These are phyloP conservation scores for Venturia oleaginea DNA, from an alignment of 2,329 filamentous ascomycete genomes.

Conservation along the genomic window DNA sequence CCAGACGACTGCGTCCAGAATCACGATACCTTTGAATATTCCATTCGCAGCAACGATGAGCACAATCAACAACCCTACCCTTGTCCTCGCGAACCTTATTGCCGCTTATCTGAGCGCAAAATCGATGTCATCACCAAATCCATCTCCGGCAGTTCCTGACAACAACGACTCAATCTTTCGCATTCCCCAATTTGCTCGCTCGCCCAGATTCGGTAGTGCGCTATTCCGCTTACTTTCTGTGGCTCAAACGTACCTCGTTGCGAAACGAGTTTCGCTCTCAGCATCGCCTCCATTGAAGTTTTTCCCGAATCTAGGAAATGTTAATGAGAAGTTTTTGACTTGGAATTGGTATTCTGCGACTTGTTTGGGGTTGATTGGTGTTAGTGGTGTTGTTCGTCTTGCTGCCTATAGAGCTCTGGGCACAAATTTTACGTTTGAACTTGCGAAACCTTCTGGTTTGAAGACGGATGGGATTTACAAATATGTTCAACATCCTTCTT, in stretches of 20 bases:
- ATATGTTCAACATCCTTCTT: slow-evolving; percentile 46
- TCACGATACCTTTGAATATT: not conserved
- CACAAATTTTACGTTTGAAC: slow-evolving; percentile 44
- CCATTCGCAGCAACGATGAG: not conserved
- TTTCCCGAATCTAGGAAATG: not conserved
- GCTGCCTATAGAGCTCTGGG: slow-evolving; percentile 39
- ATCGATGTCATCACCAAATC: not conserved
- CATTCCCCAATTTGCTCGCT: not conserved
- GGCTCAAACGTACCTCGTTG: not conserved
- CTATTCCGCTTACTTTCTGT: not conserved
- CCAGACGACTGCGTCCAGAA: not conserved
- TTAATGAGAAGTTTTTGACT: slow-evolving; percentile 1
- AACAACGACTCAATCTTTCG: not conserved
- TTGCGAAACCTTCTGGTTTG: slow-evolving; percentile 38
- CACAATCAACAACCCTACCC: not conserved
- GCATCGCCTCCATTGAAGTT: not conserved
- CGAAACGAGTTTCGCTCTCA: not conserved
- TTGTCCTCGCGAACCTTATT: not conserved
- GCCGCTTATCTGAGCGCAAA: not conserved
- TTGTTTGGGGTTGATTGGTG: not conserved
- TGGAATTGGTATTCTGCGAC: slow-evolving; percentile 5
- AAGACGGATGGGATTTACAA: slow-evolving; percentile 40
- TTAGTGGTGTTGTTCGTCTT: slow-evolving; percentile 21
- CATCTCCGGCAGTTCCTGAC: not conserved
- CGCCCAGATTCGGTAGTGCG: not conserved